Evolutionary conservation across 2,329 filamentous ascomycete species (phyloP), one percentile per base, ranked within the genome.

Genomic region (Ophiosphaerella korrae): DNA sequence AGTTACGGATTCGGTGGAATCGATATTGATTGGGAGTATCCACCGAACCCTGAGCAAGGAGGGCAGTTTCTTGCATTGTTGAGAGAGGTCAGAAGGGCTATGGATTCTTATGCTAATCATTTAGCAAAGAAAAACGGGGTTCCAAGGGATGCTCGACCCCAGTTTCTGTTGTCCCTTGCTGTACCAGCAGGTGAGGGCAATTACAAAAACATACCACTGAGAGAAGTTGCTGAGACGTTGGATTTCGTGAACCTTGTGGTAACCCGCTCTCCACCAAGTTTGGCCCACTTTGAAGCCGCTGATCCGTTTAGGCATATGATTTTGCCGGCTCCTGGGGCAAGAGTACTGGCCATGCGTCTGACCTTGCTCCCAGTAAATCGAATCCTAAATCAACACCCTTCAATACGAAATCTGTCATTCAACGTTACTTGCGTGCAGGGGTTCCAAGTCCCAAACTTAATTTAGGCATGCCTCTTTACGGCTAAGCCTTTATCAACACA

Each of bases 401-500:
- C 77, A 90, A 84, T 74, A 90, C 88, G 2, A 78, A 84, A 3
- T 78, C 81, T 1, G 92, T 92, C 0, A 77, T 97, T 6, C 77
- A 85, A 11, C 81, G 85, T 62, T 97, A 97, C 76, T 77, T 83
- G 13, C 68, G 75, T 1, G 80, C 82, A 3, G 77, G 78, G 6
- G 85, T 97, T 0, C 67, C 81, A 0, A 70, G 85, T 0, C 68
- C 79, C 53, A 97, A 96, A 75, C 84, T 97, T 46, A 89, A 96
- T 3, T 74, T 97, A 12, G 92, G 93, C 2, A 93, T 97, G 88
- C 92, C 93, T 2, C 78, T 97, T 11, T 97, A 97, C 70, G 93
- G 93, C 1, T 88, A 92, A 32, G 85, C 90, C 0, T 97, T 97
- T 71, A 81, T 86, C 61, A 84, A 85, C 57, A 97, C 93, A 0